These are phyloP conservation scores for Elongisporangium senticosum DNA, from an alignment of 352 stramenopile species.

Conservation along the genomic window DNA sequence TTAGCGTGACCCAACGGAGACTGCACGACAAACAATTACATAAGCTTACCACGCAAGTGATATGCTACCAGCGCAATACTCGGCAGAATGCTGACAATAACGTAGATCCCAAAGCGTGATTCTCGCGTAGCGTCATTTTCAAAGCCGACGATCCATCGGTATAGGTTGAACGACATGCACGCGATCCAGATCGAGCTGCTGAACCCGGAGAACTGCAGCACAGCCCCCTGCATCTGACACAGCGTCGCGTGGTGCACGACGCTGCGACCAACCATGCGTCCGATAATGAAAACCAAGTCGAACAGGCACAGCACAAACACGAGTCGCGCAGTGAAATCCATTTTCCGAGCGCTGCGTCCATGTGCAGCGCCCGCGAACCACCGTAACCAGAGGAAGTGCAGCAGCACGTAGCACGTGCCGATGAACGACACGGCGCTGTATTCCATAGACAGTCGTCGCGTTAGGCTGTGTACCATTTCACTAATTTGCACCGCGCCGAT, in stretches of 20 bases:
- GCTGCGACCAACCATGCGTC: constrained; percentile 47
- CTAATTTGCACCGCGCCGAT: not conserved
- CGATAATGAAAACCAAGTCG: constrained; percentile 47
- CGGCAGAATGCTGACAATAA: constrained; percentile 48
- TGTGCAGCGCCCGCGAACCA: constrained; percentile 17
- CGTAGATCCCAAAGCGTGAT: constrained; percentile 46
- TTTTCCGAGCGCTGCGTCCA: constrained; percentile 12
- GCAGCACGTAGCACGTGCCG: constrained; percentile 58
- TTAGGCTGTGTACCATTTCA: not conserved
- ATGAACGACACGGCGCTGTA: constrained; percentile 47
- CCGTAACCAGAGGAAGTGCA: constrained; percentile 44
- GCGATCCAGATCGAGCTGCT: constrained; percentile 66
- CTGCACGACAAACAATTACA: not conserved
- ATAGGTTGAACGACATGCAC: constrained; percentile 79
- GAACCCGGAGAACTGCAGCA: constrained; percentile 52
- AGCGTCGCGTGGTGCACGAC: constrained; percentile 34
- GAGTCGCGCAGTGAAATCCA: constrained; percentile 68
- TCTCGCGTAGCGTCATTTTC: constrained; percentile 66
- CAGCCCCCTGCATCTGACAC: constrained; percentile 46
- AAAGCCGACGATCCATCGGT: constrained; percentile 69
- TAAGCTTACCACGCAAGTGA: constrained; percentile 38
- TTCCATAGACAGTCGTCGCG: not conserved
- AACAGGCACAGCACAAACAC: constrained; percentile 69
- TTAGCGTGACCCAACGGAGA: not conserved
- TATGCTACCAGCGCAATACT: constrained; percentile 45